Evolutionary conservation across 2,329 filamentous ascomycete genomes (phyloP).

Genomic region (Bipolaris cookei): DNA sequence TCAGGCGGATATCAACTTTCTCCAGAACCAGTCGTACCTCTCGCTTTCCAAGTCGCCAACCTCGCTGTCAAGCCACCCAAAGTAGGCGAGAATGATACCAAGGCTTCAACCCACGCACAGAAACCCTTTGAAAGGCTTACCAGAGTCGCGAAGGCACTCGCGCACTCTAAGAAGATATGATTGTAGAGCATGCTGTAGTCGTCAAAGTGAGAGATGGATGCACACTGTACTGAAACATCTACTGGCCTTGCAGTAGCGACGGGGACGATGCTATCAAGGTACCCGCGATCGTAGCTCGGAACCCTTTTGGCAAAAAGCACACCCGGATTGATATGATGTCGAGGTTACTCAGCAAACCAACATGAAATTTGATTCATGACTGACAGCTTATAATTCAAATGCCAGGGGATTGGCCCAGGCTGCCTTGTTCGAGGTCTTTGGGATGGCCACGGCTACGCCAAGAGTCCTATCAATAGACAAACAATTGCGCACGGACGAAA

Average conservation of each 20-base stretch:
- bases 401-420: too few species aligned
- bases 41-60: constrained; percentile 17
- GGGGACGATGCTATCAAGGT: constrained; percentile 30
- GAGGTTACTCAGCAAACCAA: background rate
- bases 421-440: too few species aligned
- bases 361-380: background rate
- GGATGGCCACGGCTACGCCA: too few species aligned
- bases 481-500: too few species aligned
- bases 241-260: constrained; percentile 26
- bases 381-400: constrained; percentile 2
- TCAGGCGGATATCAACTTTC: background rate
- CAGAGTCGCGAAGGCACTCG: constrained; percentile 9
- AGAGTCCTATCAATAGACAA: too few species aligned
- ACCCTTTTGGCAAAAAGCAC: constrained; percentile 52
- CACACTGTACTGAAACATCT: constrained; percentile 18
- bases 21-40: background rate
- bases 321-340: constrained; percentile 17
- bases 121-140: constrained; percentile 13
- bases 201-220: constrained; percentile 18
- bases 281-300: constrained; percentile 54
- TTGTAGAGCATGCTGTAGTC: constrained; percentile 15
- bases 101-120: constrained; percentile 17
- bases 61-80: constrained; percentile 16
- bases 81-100: constrained; percentile 16
- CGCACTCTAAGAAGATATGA: constrained; percentile 11